Percentiles rank a stretch among this genome's conserved stretches.
Evolutionary conservation across 2,329 filamentous ascomycete genomes (phyloP).

Genomic region (Penicillium sp.): DNA sequence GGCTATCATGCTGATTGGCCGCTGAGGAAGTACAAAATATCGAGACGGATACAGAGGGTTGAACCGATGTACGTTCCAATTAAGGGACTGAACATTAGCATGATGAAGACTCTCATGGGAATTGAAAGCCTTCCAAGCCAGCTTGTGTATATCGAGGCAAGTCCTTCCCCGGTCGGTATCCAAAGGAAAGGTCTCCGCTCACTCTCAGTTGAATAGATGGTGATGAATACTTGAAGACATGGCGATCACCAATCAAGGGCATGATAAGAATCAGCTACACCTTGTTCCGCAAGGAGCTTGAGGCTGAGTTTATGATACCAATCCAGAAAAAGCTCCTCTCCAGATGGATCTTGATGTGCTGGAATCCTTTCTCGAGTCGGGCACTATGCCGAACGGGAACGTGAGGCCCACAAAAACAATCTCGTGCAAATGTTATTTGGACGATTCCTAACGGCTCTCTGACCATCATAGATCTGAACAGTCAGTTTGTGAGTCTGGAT

Average conservation of each 20-base stretch:
- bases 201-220: conserved; percentile 35
- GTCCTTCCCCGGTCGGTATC: conserved; percentile 3
- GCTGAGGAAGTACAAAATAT: background rate
- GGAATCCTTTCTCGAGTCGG: conserved; percentile 63
- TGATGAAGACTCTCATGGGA: conserved; percentile 61
- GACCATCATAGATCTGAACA: conserved; percentile 73
- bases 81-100: conserved; percentile 54
- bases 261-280: conserved; percentile 50
- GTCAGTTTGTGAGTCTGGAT: conserved; percentile 68
- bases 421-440: conserved; percentile 23
- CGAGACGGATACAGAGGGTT: conserved; percentile 42
- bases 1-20: background rate
- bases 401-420: conserved; percentile 5
- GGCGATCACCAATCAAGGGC: conserved; percentile 44
- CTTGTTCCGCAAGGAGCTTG: conserved; percentile 46
- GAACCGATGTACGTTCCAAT: conserved; percentile 52
- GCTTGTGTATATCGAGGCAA: conserved; percentile 57
- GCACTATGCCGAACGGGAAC: background rate
- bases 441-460: conserved; percentile 54
- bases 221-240: conserved; percentile 58
- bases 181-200: background rate
- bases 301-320: conserved; percentile 23
- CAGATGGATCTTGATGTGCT: conserved; percentile 64
- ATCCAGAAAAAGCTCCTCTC: conserved; percentile 56
- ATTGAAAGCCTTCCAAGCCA: conserved; percentile 45